A percentile compares a stretch with the other conserved stretches of the same genome.
phyloP scores from a whole-genome alignment of 495 filamentous ascomycete genomes.

The Penicillium mononematosum region DNA sequence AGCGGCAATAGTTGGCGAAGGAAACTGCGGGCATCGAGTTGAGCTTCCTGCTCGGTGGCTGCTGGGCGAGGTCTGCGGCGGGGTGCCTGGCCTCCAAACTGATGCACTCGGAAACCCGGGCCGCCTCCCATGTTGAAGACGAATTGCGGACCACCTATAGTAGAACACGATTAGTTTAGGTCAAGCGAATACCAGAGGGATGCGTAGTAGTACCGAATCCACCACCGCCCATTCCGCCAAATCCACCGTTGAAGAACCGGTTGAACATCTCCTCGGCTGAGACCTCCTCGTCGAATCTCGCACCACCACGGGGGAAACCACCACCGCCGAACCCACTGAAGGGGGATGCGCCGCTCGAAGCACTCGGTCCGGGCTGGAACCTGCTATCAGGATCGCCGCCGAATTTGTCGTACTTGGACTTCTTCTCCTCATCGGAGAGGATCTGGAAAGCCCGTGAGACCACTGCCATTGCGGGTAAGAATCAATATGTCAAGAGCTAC shows the following conservation, averaged over 20 bases:
- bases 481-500: neutral
- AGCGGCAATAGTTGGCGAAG: slow-evolving; percentile 74
- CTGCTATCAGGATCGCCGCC: slow-evolving; percentile 89
- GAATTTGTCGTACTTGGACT: slow-evolving; percentile 78
- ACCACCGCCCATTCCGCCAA: slow-evolving; percentile 53
- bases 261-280: slow-evolving; percentile 96
- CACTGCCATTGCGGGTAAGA: slow-evolving; percentile 51
- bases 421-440: slow-evolving; percentile 90
- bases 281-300: slow-evolving; percentile 82
- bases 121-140: slow-evolving; percentile 89
- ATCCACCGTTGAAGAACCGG: slow-evolving; percentile 78
- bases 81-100: slow-evolving; percentile 71
- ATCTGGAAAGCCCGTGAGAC: slow-evolving; percentile 91
- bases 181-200: neutral
- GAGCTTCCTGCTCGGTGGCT: slow-evolving; percentile 51
- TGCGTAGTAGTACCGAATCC: slow-evolving; percentile 56
- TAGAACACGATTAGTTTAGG: neutral
- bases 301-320: slow-evolving; percentile 50
- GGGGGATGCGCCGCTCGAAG: slow-evolving; percentile 44
- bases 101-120: slow-evolving; percentile 79
- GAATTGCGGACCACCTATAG: slow-evolving; percentile 69
- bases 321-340: slow-evolving; percentile 72
- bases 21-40: slow-evolving; percentile 44
- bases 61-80: slow-evolving; percentile 68
- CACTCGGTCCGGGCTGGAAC: slow-evolving; percentile 59